Evolutionary conservation across 2,329 filamentous ascomycete genomes (phyloP), one percentile per base, ranked within the genome.

Genomic region (Sporothrix protearum): DNA sequence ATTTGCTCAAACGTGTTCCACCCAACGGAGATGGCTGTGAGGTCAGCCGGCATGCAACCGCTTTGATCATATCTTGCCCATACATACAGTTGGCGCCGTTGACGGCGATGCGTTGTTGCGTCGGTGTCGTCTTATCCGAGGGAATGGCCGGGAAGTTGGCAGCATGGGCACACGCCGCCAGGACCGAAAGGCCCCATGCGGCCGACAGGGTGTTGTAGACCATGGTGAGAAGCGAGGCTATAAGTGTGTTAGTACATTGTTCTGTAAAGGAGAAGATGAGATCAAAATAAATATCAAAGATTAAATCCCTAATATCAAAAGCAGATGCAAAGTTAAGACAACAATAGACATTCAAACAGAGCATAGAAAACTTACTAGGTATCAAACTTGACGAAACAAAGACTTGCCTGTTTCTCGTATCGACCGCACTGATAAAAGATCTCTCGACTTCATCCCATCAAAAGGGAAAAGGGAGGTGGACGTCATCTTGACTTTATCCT

Each of bases 1-100:
- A 85, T 75, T 73, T 83, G 75, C 71, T 81, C 73, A 75, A 87
- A 88, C 0, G 86, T 88, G 75, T 88, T 88, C 86, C 86, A 88
- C 0, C 83, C 85, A 47, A 88, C 79, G 0, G 84, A 83, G 7
- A 87, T 80, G 45, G 83, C 85, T 87, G 19, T 4, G 33, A 4
- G 1, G 61, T 66, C 25, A 66, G 59, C 25, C n/a, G 6, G 28
- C 3, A 14, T 42, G 22, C 57, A 19, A 4, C 7, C 2, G 14
- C 25, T 42, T 12, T 39, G 47, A 16, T 25, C 14, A 12, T 36
- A 8, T n/a, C 10, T 51, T 14, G 55, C 30, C 16, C 66, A 12
- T 14, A 73, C 74, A 69, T n/a, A 86, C 85, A 79, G 73, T 83
- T 83, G 0, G 83, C 80, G 1, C 83, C 84, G 59, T 83, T 83